These are phyloP conservation scores for Saturnispora zaruensis DNA, from an alignment of 805 yeast species.

Conservation along the genomic window DNA sequence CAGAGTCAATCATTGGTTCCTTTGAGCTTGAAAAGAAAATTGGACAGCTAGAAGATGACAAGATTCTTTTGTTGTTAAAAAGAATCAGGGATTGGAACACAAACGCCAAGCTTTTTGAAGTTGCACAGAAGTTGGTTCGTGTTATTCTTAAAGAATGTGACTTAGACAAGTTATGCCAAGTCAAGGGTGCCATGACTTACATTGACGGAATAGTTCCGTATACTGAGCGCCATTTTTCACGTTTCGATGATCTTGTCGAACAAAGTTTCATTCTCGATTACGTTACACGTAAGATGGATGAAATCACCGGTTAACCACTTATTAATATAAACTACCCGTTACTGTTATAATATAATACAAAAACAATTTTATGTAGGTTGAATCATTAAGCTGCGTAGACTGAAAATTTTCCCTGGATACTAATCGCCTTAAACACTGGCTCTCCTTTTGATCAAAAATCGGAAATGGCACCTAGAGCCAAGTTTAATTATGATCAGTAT, in stretches of 20 bases:
- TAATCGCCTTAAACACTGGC: background rate
- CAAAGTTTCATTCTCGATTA: slow-evolving; percentile 82
- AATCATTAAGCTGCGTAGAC: background rate
- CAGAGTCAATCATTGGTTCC: slow-evolving; percentile 46
- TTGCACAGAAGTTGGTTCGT: slow-evolving; percentile 70
- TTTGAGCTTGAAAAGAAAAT: slow-evolving; percentile 57
- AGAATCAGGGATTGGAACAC: slow-evolving; percentile 94
- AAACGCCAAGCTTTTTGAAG: slow-evolving; percentile 67
- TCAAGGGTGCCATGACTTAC: slow-evolving; percentile 57
- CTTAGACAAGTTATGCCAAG: slow-evolving; percentile 48
- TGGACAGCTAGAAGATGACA: slow-evolving; percentile 46
- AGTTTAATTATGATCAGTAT: slow-evolving; percentile 12
- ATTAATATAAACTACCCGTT: background rate
- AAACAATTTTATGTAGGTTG: background rate
- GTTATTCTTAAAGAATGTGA: slow-evolving; percentile 51
- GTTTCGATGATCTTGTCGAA: slow-evolving; percentile 75
- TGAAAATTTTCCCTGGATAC: background rate
- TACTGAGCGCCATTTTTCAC: slow-evolving; percentile 71
- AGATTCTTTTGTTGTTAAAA: slow-evolving; percentile 51
- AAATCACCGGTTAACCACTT: slow-evolving; percentile 17
- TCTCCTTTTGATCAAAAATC: background rate
- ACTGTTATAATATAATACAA: background rate
- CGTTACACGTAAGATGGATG: slow-evolving; percentile 69
- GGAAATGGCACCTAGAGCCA: background rate
- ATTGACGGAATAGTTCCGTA: slow-evolving; percentile 81